A percentile compares a stretch with the other conserved stretches of the same genome.
Conservation (phyloP, 768 basidiomycete genomes). For the Russula sp. region DNA sequence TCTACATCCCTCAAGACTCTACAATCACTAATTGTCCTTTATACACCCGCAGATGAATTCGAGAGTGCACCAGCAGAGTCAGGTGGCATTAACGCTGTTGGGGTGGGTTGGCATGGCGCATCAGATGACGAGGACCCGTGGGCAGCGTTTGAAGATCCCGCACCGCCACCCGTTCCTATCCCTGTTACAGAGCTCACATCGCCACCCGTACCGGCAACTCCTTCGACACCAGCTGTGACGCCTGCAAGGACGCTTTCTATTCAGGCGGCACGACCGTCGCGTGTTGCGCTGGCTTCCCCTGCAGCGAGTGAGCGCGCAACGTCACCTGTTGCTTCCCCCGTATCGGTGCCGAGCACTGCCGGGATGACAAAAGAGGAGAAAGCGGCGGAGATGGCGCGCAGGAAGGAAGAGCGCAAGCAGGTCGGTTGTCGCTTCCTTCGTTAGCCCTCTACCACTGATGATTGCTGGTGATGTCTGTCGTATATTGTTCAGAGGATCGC, state of each 20-base stretch:
- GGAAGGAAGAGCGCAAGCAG: slow-evolving; percentile 90
- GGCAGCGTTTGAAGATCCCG: slow-evolving; percentile 27
- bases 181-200: slow-evolving; percentile 24
- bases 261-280: neutral
- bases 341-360: slow-evolving; percentile 37
- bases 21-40: slow-evolving; percentile 1
- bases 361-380: slow-evolving; percentile 86
- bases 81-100: slow-evolving; percentile 30
- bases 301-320: slow-evolving; percentile 30
- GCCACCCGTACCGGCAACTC: neutral
- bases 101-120: slow-evolving; percentile 33
- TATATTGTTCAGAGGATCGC: slow-evolving; percentile 58
- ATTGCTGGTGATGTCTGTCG: neutral
- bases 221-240: neutral
- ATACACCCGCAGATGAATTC: slow-evolving; percentile 34
- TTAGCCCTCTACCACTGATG: neutral
- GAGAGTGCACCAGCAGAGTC: slow-evolving; percentile 37
- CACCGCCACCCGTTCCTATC: slow-evolving; percentile 18
- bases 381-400: slow-evolving; percentile 85
- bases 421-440: slow-evolving; percentile 41
- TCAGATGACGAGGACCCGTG: slow-evolving; percentile 30
- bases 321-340: slow-evolving; percentile 31
- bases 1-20: slow-evolving; percentile 7
- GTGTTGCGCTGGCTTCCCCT: slow-evolving; percentile 20
- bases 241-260: slow-evolving; percentile 3